Evolutionary conservation across 352 stramenopile genomes (phyloP), one percentile per base, ranked within the genome.

Genomic region (Globisporangium uncinulatum): DNA sequence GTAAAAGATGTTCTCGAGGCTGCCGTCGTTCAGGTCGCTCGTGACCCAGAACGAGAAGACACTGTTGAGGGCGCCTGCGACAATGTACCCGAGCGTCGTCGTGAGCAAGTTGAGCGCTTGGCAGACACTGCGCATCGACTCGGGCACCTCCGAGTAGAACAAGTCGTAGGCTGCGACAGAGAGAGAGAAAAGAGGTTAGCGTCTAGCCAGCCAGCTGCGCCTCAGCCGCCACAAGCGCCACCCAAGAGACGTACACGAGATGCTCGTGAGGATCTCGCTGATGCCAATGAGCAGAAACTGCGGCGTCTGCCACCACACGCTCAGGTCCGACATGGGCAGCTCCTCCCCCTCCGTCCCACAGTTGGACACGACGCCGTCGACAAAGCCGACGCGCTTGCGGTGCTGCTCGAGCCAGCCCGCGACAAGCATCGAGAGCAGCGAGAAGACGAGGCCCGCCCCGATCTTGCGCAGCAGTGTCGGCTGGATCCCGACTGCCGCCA

Each of bases 141-240:
- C 78, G 10, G 90, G 90, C 4, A 95, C 89, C 65, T 97, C 87
- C 17, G 86, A 93, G 66, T 97, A 97, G 63, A 97, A 97, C n/a
- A 97, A 64, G 62, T 94, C 86, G 70, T 94, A 94, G 9, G 86
- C 73, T 87, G 56, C 19, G n/a, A 57, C 29, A 63, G n/a, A 24
- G 34, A 37, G 15, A 51, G 29, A 36, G 39, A 57, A 0, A 31
- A 3, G 29, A 50, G 45, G 34, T 39, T 39, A 39, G 5, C 34
- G 10, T 13, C 29, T 6, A 29, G 15, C 54, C 39, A 13, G 54
- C 24, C 24, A 29, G 24, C 24, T 4, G 4, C 11, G 49, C n/a
- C n/a, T n/a, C n/a, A n/a, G n/a, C n/a, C n/a, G n/a, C 24, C 24
- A 29, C 24, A 29, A 29, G 24, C 9, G 31, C 44, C 17, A 20